Conservation (phyloP, 352 stramenopile species). For the Pythium volutum region DNA sequence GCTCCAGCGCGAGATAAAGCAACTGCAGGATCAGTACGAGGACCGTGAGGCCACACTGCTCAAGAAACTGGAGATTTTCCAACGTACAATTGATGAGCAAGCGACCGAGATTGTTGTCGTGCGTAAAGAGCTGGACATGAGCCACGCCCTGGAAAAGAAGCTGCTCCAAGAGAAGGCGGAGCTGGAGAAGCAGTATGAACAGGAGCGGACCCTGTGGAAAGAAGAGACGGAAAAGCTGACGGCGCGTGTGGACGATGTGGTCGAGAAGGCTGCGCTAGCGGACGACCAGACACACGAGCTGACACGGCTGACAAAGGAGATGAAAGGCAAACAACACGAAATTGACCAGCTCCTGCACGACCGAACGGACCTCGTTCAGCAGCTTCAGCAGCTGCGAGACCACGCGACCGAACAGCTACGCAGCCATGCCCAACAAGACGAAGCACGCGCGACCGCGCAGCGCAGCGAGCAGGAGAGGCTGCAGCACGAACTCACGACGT, state of each 20-base stretch:
- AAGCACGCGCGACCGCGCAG: conserved; percentile 28
- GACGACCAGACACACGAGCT: not conserved
- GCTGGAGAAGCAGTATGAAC: not conserved
- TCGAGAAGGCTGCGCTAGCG: not conserved
- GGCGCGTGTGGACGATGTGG: not conserved
- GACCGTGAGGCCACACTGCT: not conserved
- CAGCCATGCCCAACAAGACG: conserved; percentile 14
- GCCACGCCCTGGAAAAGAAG: not conserved
- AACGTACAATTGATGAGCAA: not conserved
- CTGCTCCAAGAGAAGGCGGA: not conserved
- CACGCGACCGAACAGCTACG: conserved; percentile 10
- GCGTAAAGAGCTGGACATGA: not conserved
- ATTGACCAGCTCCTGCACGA: not conserved
- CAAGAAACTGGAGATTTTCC: not conserved
- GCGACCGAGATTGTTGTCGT: not conserved
- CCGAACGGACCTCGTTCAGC: not conserved
- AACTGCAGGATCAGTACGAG: conserved; percentile 1
- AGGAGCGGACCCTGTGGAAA: not conserved
- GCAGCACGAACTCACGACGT: conserved; percentile 23
- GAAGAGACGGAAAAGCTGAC: conserved; percentile 5
- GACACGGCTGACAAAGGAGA: not conserved
- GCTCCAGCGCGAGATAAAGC: not conserved
- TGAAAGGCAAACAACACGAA: not conserved
- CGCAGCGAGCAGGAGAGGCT: conserved; percentile 31
- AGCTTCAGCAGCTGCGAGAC: conserved; percentile 14